A percentile compares a stretch with the other conserved stretches of the same genome.
Conservation (phyloP, 1,284 basidiomycete species). For the Tilletia indica region DNA sequence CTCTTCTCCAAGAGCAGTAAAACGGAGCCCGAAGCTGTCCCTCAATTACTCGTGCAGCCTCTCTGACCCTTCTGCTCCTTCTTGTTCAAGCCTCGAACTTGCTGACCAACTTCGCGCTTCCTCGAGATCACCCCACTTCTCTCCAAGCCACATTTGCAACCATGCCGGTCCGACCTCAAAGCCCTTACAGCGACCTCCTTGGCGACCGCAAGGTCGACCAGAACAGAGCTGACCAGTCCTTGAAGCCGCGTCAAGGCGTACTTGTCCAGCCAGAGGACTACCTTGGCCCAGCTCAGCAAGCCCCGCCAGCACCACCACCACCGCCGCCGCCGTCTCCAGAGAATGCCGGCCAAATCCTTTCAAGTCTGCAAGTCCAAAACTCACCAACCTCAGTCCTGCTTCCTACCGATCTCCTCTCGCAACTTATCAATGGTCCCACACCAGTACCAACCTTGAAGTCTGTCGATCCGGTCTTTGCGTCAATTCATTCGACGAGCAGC, state of each 20-base stretch:
- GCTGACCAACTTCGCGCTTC: too few relatives aligned
- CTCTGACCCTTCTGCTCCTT: too few relatives aligned
- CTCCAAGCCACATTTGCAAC: too few relatives aligned
- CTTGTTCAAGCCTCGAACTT: too few relatives aligned
- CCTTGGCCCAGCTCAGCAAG: neutral
- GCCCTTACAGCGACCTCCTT: neutral
- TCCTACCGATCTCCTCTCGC: neutral
- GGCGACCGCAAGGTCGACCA: neutral
- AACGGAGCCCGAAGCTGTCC: too few relatives aligned
- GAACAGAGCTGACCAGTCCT: too few relatives aligned
- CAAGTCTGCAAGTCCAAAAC: slow-evolving; percentile 5
- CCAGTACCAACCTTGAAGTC: neutral
- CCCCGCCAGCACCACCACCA: neutral
- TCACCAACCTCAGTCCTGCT: slow-evolving; percentile 12
- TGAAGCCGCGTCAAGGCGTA: neutral
- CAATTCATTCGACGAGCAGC: too few relatives aligned
- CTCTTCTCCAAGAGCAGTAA: too few relatives aligned
- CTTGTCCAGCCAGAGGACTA: neutral
- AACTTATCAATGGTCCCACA: neutral
- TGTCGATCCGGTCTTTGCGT: too few relatives aligned
- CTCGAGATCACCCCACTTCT: too few relatives aligned
- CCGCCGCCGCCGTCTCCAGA: neutral
- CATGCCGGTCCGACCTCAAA: too few relatives aligned
- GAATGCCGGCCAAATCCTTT: slow-evolving; percentile 6
- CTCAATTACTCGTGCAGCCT: too few relatives aligned